Evolutionary conservation across 768 basidiomycete genomes (phyloP).

Genomic region (Pisolithus sp.): DNA sequence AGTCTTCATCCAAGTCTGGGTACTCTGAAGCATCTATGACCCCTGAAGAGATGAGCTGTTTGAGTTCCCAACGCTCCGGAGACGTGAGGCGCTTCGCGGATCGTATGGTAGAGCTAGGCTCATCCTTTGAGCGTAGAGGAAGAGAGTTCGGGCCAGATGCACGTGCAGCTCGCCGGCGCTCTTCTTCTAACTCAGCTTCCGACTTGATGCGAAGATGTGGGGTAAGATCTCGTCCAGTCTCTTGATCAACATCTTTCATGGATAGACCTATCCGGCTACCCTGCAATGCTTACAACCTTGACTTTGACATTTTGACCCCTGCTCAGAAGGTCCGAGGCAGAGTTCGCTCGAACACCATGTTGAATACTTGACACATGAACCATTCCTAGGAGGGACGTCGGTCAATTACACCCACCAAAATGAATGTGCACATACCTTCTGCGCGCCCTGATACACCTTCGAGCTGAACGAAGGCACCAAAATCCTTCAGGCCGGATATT

Average conservation of each 20-base stretch:
- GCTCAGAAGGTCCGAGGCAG: constrained; percentile 79
- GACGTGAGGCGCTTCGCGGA: constrained; percentile 89
- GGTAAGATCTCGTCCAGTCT: constrained; percentile 81
- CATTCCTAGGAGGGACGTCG: constrained; percentile 56
- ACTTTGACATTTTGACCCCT: constrained; percentile 86
- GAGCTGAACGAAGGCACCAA: constrained; percentile 88
- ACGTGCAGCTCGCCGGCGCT: constrained; percentile 53
- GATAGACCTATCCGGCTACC: constrained; percentile 77
- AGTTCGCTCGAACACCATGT: constrained; percentile 75
- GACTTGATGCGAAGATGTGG: constrained; percentile 93
- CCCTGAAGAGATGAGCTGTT: constrained; percentile 95
- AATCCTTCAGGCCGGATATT: constrained; percentile 84
- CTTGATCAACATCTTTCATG: constrained; percentile 97
- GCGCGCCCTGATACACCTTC: constrained; percentile 82
- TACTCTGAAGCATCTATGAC: constrained; percentile 89
- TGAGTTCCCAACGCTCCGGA: constrained; percentile 99
- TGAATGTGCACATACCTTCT: constrained; percentile 62
- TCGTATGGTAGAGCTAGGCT: constrained; percentile 48
- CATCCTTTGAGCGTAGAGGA: constrained; percentile 56
- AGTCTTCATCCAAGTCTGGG: constrained; percentile 86
- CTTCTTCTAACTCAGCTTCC: constrained; percentile 88
- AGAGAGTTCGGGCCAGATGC: constrained; percentile 83
- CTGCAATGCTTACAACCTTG: constrained; percentile 93
- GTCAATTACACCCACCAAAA: background rate
- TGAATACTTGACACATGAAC: constrained; percentile 95